A percentile compares a stretch with the other conserved stretches of the same genome.
Evolutionary conservation across 495 filamentous ascomycete genomes (phyloP).

Genomic region (Penicillium pancosmium): DNA sequence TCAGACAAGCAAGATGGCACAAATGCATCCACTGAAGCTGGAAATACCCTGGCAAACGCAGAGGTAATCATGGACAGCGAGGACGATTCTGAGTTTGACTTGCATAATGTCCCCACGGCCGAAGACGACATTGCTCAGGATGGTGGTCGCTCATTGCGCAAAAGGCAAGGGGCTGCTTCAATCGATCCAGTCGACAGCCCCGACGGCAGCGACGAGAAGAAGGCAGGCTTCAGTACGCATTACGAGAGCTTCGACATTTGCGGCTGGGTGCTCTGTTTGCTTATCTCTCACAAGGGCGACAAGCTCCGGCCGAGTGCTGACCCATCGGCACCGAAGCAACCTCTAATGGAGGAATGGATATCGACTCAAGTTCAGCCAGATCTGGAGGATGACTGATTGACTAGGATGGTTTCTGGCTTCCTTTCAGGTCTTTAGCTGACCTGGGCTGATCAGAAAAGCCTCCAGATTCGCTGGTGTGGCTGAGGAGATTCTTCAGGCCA

Average conservation of each 20-base stretch:
- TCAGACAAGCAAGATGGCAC: slow-evolving; percentile 50
- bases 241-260: slow-evolving; percentile 97
- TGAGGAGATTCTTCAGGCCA: slow-evolving; percentile 10
- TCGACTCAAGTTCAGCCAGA: slow-evolving; percentile 62
- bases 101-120: slow-evolving; percentile 43
- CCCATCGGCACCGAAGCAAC: slow-evolving; percentile 54
- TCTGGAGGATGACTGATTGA: slow-evolving; percentile 46
- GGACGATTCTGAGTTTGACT: slow-evolving; percentile 33
- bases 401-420: background rate
- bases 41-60: slow-evolving; percentile 47
- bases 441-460: background rate
- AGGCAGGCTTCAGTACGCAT: slow-evolving; percentile 75
- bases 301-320: slow-evolving; percentile 35
- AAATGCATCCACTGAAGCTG: slow-evolving; percentile 46
- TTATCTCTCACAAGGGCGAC: slow-evolving; percentile 74
- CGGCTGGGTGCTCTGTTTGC: slow-evolving; percentile 84
- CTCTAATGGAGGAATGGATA: slow-evolving; percentile 94
- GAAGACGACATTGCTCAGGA: slow-evolving; percentile 15
- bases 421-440: background rate
- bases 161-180: slow-evolving; percentile 18
- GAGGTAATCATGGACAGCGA: slow-evolving; percentile 48
- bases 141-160: background rate
- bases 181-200: background rate
- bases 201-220: slow-evolving; percentile 71
- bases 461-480: slow-evolving; percentile 6